These are phyloP conservation scores for Russula compacta DNA, from an alignment of 768 basidiomycete species.

Conservation along the genomic window DNA sequence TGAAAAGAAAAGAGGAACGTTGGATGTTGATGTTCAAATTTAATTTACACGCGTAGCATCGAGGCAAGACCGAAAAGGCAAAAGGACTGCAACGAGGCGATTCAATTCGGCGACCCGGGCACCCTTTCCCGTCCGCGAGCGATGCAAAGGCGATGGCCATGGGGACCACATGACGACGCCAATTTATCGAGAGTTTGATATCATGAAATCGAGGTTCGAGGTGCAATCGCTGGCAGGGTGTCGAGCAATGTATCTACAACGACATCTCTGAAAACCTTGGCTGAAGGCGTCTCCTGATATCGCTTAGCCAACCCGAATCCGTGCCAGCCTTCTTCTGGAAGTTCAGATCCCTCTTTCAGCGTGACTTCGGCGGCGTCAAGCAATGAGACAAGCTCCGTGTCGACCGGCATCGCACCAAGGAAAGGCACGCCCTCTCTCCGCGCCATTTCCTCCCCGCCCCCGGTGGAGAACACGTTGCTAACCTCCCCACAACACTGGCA, in stretches of 20 bases:
- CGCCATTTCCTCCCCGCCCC: slow-evolving; percentile 88
- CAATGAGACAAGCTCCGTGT: slow-evolving; percentile 80
- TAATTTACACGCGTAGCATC: not conserved
- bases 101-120: not conserved
- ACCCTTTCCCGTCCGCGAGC: no score
- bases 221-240: not conserved
- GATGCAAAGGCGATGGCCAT: no score
- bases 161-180: not conserved
- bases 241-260: slow-evolving; percentile 31
- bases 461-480: slow-evolving; percentile 89
- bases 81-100: slow-evolving; percentile 1
- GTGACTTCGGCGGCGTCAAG: slow-evolving; percentile 54
- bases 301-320: slow-evolving; percentile 46
- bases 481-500: slow-evolving; percentile 97
- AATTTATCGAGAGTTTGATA: no score
- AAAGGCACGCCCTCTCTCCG: slow-evolving; percentile 62
- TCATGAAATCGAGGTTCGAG: not conserved
- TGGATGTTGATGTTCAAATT: not conserved
- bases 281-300: slow-evolving; percentile 63
- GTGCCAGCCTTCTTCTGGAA: slow-evolving; percentile 21
- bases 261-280: slow-evolving; percentile 57
- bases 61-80: not conserved
- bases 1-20: not conserved
- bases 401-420: slow-evolving; percentile 86
- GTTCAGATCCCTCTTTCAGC: slow-evolving; percentile 14